phyloP scores from a whole-genome alignment of 129 eudicot genomes.

The Escallonia rubra region DNA sequence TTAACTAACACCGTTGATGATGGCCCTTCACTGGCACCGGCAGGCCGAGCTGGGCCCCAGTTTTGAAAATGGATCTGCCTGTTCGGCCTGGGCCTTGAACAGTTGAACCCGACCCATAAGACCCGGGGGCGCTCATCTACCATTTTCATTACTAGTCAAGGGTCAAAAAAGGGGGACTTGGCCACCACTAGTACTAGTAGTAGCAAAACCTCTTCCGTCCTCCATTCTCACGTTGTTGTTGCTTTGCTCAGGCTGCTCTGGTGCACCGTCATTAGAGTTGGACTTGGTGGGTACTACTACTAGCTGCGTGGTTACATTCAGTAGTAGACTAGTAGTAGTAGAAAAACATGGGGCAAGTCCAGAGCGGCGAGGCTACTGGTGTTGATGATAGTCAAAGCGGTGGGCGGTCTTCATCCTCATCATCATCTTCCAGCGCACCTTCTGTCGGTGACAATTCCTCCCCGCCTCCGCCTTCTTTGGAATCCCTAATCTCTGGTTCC shows the following conservation, averaged over 20 bases:
- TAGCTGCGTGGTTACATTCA: neutral
- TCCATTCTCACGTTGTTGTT: no score
- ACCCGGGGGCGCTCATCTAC: no score
- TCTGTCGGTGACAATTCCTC: no score
- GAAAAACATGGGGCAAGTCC: slow-evolving; percentile 45
- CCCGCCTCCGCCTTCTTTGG: slow-evolving; percentile 47
- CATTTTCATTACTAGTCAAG: neutral
- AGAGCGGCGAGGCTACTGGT: slow-evolving; percentile 11
- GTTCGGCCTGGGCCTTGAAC: no score
- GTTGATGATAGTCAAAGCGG: slow-evolving; percentile 18
- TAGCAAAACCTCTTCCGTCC: no score
- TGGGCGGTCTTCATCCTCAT: neutral
- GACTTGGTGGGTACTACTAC: no score
- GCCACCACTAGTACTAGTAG: neutral
- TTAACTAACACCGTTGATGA: no score
- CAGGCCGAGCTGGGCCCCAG: no score
- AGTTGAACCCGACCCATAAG: neutral
- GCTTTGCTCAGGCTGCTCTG: neutral
- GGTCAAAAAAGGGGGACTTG: no score
- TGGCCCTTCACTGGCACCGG: no score
- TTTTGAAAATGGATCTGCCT: no score
- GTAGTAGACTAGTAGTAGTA: neutral
- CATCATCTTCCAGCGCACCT: slow-evolving; percentile 3
- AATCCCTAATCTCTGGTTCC: slow-evolving; percentile 50
- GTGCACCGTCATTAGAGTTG: neutral